Percentiles rank a stretch among this genome's conserved stretches.
Conservation (phyloP, 148 eudicot genomes). For the Silene uniflora region DNA sequence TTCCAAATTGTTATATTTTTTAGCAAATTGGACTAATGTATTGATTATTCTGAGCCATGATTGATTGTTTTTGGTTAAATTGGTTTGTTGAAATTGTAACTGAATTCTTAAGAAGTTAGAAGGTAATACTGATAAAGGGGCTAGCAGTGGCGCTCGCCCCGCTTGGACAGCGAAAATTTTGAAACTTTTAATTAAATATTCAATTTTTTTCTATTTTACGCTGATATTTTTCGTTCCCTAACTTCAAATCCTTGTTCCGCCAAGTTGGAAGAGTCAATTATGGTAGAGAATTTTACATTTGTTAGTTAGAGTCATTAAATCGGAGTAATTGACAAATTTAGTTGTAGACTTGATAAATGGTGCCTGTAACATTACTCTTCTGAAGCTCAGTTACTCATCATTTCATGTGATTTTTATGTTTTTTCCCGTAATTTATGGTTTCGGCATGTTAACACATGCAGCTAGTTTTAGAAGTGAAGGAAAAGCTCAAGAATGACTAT, state of each 20-base stretch:
- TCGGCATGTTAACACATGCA: conserved; percentile 30
- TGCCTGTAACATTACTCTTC: background rate
- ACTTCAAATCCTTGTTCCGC: too few relatives aligned
- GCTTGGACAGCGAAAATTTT: too few relatives aligned
- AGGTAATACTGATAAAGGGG: too few relatives aligned
- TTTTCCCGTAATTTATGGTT: conserved; percentile 14
- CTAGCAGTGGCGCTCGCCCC: too few relatives aligned
- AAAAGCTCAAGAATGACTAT: conserved; percentile 64
- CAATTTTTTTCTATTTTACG: too few relatives aligned
- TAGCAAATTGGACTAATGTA: background rate
- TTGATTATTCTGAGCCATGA: background rate
- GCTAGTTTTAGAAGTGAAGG: conserved; percentile 81
- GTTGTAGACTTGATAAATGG: background rate
- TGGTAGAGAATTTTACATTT: background rate
- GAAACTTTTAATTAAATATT: too few relatives aligned
- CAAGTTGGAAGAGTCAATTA: too few relatives aligned
- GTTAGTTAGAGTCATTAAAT: background rate
- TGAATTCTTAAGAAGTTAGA: background rate
- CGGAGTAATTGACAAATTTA: background rate
- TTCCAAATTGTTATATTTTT: background rate
- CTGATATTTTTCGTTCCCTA: too few relatives aligned
- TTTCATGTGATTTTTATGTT: conserved; percentile 2
- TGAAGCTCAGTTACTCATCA: background rate
- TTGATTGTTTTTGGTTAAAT: background rate
- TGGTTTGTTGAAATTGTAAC: background rate